Conservation (phyloP, 2,329 filamentous ascomycete genomes). For the Fusarium acutatum region DNA sequence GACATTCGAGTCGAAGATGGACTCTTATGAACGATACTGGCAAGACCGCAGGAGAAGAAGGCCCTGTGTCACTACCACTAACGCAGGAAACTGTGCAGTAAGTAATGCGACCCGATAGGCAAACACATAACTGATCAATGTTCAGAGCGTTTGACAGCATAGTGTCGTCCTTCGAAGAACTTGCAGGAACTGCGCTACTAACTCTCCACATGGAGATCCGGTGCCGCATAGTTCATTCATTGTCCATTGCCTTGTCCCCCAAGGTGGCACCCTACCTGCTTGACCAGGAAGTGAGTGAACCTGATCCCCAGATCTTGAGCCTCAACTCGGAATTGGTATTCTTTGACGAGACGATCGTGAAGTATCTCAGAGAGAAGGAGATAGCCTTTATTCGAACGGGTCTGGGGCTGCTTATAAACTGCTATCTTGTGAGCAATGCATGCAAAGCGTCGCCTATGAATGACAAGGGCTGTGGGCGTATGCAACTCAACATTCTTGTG, state of each 20-base stretch:
- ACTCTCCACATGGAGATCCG: conserved; percentile 91
- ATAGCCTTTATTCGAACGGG: conserved; percentile 79
- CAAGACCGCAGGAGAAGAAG: conserved; percentile 67
- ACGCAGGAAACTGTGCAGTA: conserved; percentile 85
- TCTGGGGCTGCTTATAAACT: conserved; percentile 80
- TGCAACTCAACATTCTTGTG: conserved; percentile 94
- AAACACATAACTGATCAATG: conserved; percentile 36
- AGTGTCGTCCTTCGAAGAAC: conserved; percentile 80
- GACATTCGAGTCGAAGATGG: conserved; percentile 78
- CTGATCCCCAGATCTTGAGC: conserved; percentile 80
- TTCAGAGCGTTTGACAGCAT: conserved; percentile 84
- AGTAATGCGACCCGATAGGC: conserved; percentile 45
- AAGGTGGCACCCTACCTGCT: conserved; percentile 69
- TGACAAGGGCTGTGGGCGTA: conserved; percentile 79
- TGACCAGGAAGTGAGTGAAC: conserved; percentile 78
- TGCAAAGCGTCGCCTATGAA: conserved; percentile 84
- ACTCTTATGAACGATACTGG: conserved; percentile 76
- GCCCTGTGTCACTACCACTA: conserved; percentile 83
- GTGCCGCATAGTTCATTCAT: conserved; percentile 83
- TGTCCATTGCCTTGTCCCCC: conserved; percentile 70
- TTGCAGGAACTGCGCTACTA: conserved; percentile 80
- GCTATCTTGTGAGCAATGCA: conserved; percentile 77
- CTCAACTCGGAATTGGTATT: conserved; percentile 86
- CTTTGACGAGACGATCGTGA: conserved; percentile 83
- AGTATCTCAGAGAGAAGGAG: conserved; percentile 76